Conservation (phyloP, 495 filamentous ascomycete species). For the Hyaloscypha variabilis region DNA sequence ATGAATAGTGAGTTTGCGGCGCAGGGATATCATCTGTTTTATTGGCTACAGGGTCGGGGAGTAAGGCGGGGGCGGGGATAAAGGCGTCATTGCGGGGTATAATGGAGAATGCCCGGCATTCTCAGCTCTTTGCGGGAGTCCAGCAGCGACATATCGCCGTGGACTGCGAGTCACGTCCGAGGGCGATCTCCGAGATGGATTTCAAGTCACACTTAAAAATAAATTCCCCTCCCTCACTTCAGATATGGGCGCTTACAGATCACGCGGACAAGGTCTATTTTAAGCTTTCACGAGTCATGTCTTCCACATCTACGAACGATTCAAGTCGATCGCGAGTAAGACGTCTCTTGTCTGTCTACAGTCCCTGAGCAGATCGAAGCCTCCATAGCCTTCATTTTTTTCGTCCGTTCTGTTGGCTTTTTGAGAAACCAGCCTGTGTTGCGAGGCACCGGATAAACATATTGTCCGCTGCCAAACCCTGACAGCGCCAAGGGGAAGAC, state of each 20-base stretch:
- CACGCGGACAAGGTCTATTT: background rate
- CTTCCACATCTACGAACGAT: background rate
- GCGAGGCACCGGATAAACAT: background rate
- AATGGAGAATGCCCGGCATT: background rate
- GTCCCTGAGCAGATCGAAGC: background rate
- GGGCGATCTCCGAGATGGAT: background rate
- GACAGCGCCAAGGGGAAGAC: background rate
- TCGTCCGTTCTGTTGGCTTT: background rate
- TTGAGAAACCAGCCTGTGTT: background rate
- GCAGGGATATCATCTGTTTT: background rate
- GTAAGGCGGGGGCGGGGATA: background rate
- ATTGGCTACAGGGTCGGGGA: background rate
- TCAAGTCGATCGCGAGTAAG: background rate
- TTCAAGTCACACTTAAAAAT: background rate
- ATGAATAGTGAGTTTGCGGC: background rate
- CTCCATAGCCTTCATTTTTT: background rate
- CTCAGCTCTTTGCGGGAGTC: background rate
- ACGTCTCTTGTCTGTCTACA: background rate
- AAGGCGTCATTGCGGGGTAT: background rate
- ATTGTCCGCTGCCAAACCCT: background rate
- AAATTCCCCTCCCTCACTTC: background rate
- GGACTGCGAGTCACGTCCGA: background rate
- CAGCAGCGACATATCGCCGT: background rate
- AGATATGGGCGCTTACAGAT: background rate
- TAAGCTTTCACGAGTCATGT: background rate